A percentile compares a stretch with the other conserved stretches of the same genome.
phyloP scores from a whole-genome alignment of 345 rosid genomes.

The Dipteronia sinensis region DNA sequence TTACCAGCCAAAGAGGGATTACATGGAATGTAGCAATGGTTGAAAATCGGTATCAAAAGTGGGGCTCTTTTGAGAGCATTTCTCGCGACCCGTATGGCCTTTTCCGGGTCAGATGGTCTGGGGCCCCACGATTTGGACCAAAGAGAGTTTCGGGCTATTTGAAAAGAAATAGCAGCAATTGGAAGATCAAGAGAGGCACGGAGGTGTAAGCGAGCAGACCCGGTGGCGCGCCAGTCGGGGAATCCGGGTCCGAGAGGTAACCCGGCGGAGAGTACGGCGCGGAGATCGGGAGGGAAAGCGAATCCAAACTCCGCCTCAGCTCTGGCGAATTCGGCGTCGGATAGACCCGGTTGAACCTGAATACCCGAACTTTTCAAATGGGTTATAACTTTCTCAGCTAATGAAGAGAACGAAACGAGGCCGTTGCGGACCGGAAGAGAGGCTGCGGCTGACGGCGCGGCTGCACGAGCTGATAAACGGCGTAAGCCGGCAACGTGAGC shows the following conservation, averaged over 20 bases:
- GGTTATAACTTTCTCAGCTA: constrained; percentile 74
- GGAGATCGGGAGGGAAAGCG: constrained; percentile 92
- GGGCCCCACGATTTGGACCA: constrained; percentile 97
- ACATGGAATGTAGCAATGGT: constrained; percentile 92
- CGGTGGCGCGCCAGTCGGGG: constrained; percentile 91
- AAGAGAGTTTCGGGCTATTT: constrained; percentile 79
- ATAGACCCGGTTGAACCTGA: constrained; percentile 78
- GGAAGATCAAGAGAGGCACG: constrained; percentile 87
- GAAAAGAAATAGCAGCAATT: constrained; percentile 84
- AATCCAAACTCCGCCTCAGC: constrained; percentile 93
- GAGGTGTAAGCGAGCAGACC: constrained; percentile 71
- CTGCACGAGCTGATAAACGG: constrained; percentile 91
- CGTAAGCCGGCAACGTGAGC: constrained; percentile 91
- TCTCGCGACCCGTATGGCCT: constrained; percentile 78
- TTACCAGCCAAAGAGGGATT: constrained; percentile 88
- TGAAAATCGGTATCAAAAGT: constrained; percentile 81
- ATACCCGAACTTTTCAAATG: constrained; percentile 69
- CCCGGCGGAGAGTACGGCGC: constrained; percentile 84
- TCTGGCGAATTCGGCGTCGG: constrained; percentile 83
- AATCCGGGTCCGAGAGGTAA: constrained; percentile 86
- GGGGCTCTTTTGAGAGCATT: constrained; percentile 89
- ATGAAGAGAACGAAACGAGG: constrained; percentile 66
- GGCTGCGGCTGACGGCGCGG: constrained; percentile 58
- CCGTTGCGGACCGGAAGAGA: constrained; percentile 59
- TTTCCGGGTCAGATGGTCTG: constrained; percentile 82